Evolutionary conservation across 441 rosid species (phyloP).

Genomic region (Brassica balearica): DNA sequence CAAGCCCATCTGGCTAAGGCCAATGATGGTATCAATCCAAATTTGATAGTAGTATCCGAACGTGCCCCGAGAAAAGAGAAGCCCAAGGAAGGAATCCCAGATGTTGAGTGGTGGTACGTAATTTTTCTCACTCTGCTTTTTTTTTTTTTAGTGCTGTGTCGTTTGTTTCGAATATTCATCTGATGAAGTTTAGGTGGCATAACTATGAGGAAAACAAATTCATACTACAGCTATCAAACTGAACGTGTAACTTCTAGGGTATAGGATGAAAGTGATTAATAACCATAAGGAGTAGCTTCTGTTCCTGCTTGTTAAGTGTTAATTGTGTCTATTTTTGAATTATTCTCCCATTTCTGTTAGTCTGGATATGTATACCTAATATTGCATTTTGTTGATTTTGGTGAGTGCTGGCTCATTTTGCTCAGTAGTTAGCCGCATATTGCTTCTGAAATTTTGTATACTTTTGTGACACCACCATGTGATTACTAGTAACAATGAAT

Average conservation of each 20-base stretch:
- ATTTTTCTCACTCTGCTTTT: slow-evolving; percentile 27
- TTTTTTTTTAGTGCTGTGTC: neutral
- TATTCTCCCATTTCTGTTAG: neutral
- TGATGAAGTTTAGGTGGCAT: slow-evolving; percentile 2
- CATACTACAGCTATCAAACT: slow-evolving; percentile 15
- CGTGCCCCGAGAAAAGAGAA: slow-evolving; percentile 68
- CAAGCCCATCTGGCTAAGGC: slow-evolving; percentile 93
- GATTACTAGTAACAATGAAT: too few species aligned
- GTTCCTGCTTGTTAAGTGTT: slow-evolving; percentile 18
- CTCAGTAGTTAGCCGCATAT: too few species aligned
- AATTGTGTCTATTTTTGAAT: neutral
- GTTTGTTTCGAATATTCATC: slow-evolving; percentile 22
- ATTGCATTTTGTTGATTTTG: neutral
- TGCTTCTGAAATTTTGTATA: too few species aligned
- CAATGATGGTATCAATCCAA: slow-evolving; percentile 88
- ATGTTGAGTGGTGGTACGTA: slow-evolving; percentile 96
- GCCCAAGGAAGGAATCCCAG: slow-evolving; percentile 64
- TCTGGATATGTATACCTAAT: neutral
- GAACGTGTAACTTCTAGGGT: neutral
- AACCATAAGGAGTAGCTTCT: slow-evolving; percentile 9
- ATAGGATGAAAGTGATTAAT: slow-evolving; percentile 12
- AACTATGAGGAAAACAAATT: slow-evolving; percentile 22
- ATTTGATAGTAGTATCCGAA: slow-evolving; percentile 86
- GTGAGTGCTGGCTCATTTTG: too few species aligned
- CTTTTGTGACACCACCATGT: too few species aligned